phyloP scores from a whole-genome alignment of 805 yeast species.

The Saccharomycopsis fibuligera region DNA sequence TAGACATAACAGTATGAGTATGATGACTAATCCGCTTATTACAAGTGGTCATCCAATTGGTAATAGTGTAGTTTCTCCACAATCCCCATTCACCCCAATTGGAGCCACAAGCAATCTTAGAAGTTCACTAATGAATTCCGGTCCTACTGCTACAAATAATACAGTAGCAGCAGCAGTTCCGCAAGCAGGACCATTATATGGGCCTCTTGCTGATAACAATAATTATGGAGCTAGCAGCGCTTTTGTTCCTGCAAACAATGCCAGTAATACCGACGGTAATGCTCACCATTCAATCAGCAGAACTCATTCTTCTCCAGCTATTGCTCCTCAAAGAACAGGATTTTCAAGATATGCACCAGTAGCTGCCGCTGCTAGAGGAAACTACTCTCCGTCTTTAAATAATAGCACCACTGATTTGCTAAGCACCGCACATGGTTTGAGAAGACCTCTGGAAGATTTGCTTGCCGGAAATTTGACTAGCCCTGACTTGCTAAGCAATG shows the following conservation, averaged over 20 bases:
- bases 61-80: background rate
- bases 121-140: slow-evolving; percentile 2
- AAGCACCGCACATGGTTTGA: no score
- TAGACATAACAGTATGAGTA: no score
- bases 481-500: no score
- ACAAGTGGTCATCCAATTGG: background rate
- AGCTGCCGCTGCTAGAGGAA: no score
- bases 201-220: background rate
- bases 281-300: background rate
- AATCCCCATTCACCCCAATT: slow-evolving; percentile 19
- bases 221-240: background rate
- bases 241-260: background rate
- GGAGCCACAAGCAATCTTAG: slow-evolving; percentile 13
- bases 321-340: background rate
- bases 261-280: background rate
- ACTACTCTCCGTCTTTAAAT: no score
- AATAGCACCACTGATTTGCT: no score
- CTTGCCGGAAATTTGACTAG: no score
- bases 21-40: background rate
- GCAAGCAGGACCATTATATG: background rate
- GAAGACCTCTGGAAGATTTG: no score
- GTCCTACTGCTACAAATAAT: no score
- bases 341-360: background rate
- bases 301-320: slow-evolving; percentile 5
- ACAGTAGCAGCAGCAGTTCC: background rate